phyloP scores from a whole-genome alignment of 2,329 filamentous ascomycete species.

The Aspergillus sp. region DNA sequence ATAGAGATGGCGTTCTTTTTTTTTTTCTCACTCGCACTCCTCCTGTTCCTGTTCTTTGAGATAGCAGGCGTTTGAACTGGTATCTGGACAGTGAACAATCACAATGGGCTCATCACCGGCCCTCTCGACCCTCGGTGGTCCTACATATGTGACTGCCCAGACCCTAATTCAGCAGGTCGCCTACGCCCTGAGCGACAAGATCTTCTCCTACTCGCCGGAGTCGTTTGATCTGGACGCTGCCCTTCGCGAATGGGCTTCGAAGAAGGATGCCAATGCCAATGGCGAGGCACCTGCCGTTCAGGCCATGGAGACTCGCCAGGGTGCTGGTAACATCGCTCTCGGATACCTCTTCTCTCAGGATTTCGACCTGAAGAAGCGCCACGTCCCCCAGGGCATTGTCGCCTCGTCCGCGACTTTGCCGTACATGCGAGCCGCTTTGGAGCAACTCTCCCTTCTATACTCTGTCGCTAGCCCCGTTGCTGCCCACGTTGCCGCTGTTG shows the following conservation, averaged over 20 bases:
- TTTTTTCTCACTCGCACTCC: conserved; percentile 24
- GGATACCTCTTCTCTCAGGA: conserved; percentile 98
- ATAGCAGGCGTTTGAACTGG: conserved; percentile 28
- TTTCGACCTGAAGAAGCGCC: conserved; percentile 87
- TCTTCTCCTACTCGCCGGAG: conserved; percentile 95
- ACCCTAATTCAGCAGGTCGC: conserved; percentile 94
- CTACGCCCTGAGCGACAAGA: conserved; percentile 92
- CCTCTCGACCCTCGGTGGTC: conserved; percentile 71
- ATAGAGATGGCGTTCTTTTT: conserved; percentile 23
- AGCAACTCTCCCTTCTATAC: conserved; percentile 91
- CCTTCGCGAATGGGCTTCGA: conserved; percentile 74
- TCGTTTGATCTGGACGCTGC: conserved; percentile 89
- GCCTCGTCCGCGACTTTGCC: conserved; percentile 82
- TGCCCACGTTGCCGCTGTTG: conserved; percentile 86
- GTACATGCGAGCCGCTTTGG: conserved; percentile 79
- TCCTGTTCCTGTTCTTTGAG: conserved; percentile 30
- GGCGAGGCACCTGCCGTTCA: conserved; percentile 79
- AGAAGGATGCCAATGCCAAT: conserved; percentile 76
- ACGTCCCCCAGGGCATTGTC: conserved; percentile 88
- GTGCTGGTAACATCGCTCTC: conserved; percentile 87
- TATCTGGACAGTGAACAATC: conserved; percentile 33
- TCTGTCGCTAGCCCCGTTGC: conserved; percentile 91
- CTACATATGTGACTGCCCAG: conserved; percentile 92
- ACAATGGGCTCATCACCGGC: conserved; percentile 46
- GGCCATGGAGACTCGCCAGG: conserved; percentile 81